A percentile compares a stretch with the other conserved stretches of the same genome.
Evolutionary conservation across 495 filamentous ascomycete species (phyloP).

Genomic region (Talaromyces trachyspermus): DNA sequence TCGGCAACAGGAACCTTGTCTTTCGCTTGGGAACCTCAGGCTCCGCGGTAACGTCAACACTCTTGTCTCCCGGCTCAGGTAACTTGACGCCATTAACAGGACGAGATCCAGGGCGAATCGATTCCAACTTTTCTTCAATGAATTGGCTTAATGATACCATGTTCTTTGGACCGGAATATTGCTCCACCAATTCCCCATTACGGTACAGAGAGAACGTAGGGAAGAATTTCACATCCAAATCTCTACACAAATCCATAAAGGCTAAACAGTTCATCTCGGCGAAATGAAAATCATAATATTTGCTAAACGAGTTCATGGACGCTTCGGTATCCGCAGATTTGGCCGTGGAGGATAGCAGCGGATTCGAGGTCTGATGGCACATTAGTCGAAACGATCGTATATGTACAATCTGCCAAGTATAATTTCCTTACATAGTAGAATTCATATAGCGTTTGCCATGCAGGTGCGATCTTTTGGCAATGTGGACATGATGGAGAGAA

Average conservation of each 20-base stretch:
- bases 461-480: conserved; percentile 72
- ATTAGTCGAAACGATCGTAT: too few relatives aligned
- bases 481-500: conserved; percentile 74
- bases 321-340: conserved; percentile 35
- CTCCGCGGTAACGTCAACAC: conserved; percentile 39
- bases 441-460: conserved; percentile 89
- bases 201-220: conserved; percentile 80
- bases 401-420: too few relatives aligned
- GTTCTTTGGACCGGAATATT: conserved; percentile 50
- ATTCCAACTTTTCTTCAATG: conserved; percentile 72
- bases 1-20: conserved; percentile 42
- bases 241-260: conserved; percentile 63
- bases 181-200: conserved; percentile 61
- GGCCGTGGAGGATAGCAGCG: conserved; percentile 38
- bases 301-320: conserved; percentile 56
- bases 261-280: conserved; percentile 77
- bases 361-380: conserved; percentile 60
- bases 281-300: conserved; percentile 87
- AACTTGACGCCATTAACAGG: conserved; percentile 53
- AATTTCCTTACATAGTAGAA: conserved; percentile 63
- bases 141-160: conserved; percentile 56
- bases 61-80: conserved; percentile 49
- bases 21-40: conserved; percentile 39
- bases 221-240: conserved; percentile 55
- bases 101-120: conserved; percentile 70